A percentile compares a stretch with the other conserved stretches of the same genome.
Evolutionary conservation across 148 eudicot genomes (phyloP).

Genomic region (Rhododendron molle): DNA sequence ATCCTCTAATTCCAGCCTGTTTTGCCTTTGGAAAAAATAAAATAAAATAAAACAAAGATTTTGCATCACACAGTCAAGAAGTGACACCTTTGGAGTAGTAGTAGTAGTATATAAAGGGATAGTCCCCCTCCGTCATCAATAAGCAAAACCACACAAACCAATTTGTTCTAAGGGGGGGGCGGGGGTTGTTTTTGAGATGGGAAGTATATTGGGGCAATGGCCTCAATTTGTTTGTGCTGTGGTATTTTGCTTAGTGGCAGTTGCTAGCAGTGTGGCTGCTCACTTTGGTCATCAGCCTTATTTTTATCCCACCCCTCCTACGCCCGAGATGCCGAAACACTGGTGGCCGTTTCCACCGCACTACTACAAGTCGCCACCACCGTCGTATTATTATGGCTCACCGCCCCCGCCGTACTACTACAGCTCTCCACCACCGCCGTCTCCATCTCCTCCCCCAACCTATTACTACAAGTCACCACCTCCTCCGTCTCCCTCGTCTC

Average conservation of each 20-base stretch:
- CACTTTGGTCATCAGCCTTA: not conserved
- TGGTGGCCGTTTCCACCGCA: not conserved
- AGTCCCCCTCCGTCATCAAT: not conserved
- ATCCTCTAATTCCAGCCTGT: not conserved
- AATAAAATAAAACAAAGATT: not conserved
- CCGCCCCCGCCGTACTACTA: constrained; percentile 3
- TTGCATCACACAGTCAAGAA: not conserved
- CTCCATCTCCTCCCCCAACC: not conserved
- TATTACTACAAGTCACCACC: not conserved
- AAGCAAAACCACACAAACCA: not conserved
- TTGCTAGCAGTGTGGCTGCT: not conserved
- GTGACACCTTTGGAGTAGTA: not conserved
- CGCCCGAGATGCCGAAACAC: constrained; percentile 9
- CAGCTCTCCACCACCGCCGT: constrained; percentile 14
- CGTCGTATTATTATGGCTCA: constrained; percentile 6
- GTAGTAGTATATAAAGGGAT: not conserved
- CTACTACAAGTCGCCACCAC: not conserved
- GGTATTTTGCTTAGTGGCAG: not conserved
- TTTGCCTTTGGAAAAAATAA: not conserved
- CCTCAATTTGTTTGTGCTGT: constrained; percentile 17
- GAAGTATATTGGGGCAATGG: constrained; percentile 15
- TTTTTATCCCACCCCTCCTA: not conserved
- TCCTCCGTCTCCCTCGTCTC: not conserved
- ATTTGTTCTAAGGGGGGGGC: no score
- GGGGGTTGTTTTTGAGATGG: not conserved